Evolutionary conservation across 371 early-diverging fungal genomes (phyloP).

Genomic region (Rhizopus microsporus): DNA sequence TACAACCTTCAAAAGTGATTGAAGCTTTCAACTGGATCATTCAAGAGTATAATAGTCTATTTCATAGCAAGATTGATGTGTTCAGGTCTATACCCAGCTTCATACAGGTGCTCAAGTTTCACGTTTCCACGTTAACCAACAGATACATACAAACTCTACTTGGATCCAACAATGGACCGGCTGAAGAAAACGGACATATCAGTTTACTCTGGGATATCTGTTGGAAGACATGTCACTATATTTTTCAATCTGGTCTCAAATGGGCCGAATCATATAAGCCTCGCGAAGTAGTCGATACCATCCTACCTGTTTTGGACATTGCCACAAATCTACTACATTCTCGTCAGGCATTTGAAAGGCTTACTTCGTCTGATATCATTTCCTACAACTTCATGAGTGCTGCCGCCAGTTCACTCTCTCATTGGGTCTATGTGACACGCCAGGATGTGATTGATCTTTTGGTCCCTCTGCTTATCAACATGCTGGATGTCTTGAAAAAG

Average conservation of each 20-base stretch:
- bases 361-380: not conserved
- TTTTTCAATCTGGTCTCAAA: constrained; percentile 24
- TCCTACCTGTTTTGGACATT: constrained; percentile 34
- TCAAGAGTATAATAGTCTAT: constrained; percentile 29
- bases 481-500: constrained; percentile 29
- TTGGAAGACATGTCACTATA: constrained; percentile 33
- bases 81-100: constrained; percentile 22
- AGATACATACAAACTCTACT: too few relatives aligned
- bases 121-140: not conserved
- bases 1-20: constrained; percentile 15
- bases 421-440: constrained; percentile 49
- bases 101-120: not conserved
- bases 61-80: constrained; percentile 17
- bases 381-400: constrained; percentile 12
- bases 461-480: constrained; percentile 27
- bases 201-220: constrained; percentile 37
- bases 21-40: constrained; percentile 27
- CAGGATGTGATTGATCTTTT: constrained; percentile 35
- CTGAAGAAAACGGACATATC: constrained; percentile 27
- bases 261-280: constrained; percentile 45
- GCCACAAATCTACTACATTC: constrained; percentile 27
- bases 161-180: too few relatives aligned
- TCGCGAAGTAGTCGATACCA: constrained; percentile 27
- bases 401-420: constrained; percentile 38
- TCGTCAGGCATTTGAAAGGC: constrained; percentile 26